phyloP scores from a whole-genome alignment of 1,284 basidiomycete genomes.

The Takashimella koratensis region DNA sequence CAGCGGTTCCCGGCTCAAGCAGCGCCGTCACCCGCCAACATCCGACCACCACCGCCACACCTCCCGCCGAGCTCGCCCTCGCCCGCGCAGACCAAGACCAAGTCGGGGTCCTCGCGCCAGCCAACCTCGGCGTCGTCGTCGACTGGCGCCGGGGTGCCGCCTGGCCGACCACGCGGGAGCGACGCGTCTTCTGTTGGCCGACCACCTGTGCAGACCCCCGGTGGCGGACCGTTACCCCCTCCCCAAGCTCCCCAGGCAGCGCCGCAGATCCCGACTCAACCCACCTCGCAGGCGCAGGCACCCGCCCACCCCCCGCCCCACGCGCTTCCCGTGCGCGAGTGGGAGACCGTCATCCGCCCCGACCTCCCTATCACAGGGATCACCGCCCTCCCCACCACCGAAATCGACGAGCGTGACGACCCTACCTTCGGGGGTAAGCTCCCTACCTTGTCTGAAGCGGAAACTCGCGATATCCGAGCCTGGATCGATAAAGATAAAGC shows the following conservation, averaged over 20 bases:
- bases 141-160: background rate
- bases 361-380: constrained; percentile 64
- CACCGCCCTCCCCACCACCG: constrained; percentile 59
- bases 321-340: constrained; percentile 43
- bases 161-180: too few species aligned
- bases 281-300: constrained; percentile 29
- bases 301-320: constrained; percentile 38
- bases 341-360: constrained; percentile 51
- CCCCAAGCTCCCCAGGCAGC: constrained; percentile 9
- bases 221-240: constrained; percentile 30
- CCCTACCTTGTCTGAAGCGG: constrained; percentile 55
- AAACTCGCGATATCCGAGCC: constrained; percentile 53
- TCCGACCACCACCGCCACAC: constrained; percentile 28
- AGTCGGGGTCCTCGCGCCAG: background rate
- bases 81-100: background rate
- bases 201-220: constrained; percentile 4
- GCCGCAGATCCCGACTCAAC: constrained; percentile 22
- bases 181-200: background rate
- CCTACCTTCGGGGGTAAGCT: constrained; percentile 54
- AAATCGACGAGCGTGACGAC: constrained; percentile 48
- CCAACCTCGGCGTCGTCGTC: background rate
- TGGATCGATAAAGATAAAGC: constrained; percentile 58
- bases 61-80: constrained; percentile 11
- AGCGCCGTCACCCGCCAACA: constrained; percentile 6
- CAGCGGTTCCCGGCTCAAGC: constrained; percentile 2